A percentile compares a stretch with the other conserved stretches of the same genome.
These are phyloP conservation scores for Cymbidium sinense DNA, from an alignment of 106 monocot species.

Conservation along the genomic window DNA sequence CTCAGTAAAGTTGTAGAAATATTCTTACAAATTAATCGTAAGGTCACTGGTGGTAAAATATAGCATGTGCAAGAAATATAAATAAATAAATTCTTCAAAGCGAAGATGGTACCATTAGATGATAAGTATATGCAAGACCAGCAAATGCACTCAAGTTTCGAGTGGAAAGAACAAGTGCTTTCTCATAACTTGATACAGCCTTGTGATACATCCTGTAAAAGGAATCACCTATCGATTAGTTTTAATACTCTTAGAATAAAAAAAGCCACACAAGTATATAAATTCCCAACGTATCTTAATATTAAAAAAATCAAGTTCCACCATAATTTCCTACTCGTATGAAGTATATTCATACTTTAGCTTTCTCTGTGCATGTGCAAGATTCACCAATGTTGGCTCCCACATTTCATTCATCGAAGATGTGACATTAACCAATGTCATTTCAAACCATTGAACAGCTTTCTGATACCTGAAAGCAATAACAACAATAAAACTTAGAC, in stretches of 20 bases:
- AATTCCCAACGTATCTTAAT: not conserved
- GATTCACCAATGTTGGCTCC: slow-evolving; percentile 97
- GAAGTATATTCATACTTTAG: slow-evolving; percentile 57
- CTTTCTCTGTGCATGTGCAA: slow-evolving; percentile 80
- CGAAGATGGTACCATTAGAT: slow-evolving; percentile 54
- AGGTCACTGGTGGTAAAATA: not conserved
- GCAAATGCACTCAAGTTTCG: slow-evolving; percentile 78
- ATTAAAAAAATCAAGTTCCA: not conserved
- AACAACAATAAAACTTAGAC: not conserved
- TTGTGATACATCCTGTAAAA: slow-evolving; percentile 74
- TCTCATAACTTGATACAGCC: slow-evolving; percentile 81
- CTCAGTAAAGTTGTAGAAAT: not conserved
- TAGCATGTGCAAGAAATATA: not conserved
- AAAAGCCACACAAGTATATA: not conserved
- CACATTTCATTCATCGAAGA: slow-evolving; percentile 81
- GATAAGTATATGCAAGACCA: slow-evolving; percentile 92
- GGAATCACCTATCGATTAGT: slow-evolving; percentile 6
- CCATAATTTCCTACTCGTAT: not conserved
- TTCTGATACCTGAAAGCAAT: slow-evolving; percentile 67
- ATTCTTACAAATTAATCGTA: not conserved
- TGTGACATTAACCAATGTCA: slow-evolving; percentile 49
- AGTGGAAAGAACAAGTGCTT: slow-evolving; percentile 78
- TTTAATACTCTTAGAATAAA: not conserved
- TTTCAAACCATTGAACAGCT: slow-evolving; percentile 85
- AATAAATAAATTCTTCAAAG: not conserved